Evolutionary conservation across 2,329 filamentous ascomycete species (phyloP), one percentile per base, ranked within the genome.

Genomic region (Helminthosporium solani): DNA sequence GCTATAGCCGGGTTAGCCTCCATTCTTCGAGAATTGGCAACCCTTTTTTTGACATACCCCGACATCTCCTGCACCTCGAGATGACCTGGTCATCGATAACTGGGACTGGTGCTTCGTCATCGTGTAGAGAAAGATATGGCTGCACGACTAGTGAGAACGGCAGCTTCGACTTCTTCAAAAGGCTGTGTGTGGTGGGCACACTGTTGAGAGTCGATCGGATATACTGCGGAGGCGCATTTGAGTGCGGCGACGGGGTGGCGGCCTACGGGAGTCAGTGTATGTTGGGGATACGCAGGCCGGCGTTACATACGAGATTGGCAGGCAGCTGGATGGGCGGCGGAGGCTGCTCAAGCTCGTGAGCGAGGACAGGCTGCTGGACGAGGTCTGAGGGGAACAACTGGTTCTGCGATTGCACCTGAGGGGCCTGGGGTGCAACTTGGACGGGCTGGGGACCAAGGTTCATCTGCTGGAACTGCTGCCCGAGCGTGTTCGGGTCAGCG

Each of bases 71-170:
- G 78, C 94, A 99, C 64, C 94, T 86, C 46, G 92, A 95, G 68
- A 99, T 99, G 55, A 97, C 88, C 73, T 97, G 94, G 70, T 99
- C 94, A 66, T 95, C 88, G 21, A 97, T 88, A 39, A 99, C 84
- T 6, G 92, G 94, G 1, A 99, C 84, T 19, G 84, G 82, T 61
- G 97, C 94, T 70, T 97, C 92, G 16, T 88, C 82, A 69, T 99
- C 94, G 68, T 96, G 92, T 23, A 99, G 83, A 20, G 91, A 84
- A 31, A 86, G 90, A 65, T 97, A 99, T 12, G 94, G 94, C 72
- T 97, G 92, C 56, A 99, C 96, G 53, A 97, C 85, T 30, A 99
- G 84, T 33, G 92, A 91, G 67, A 97, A 95, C 0, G 94, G 94
- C 47, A 99, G 80, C 72, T 63, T 94, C 45, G 91, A 96, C 76